A percentile compares a stretch with the other conserved stretches of the same genome.
These are phyloP conservation scores for Arthroderma uncinatum DNA, from an alignment of 2,329 filamentous ascomycete genomes.

Conservation along the genomic window DNA sequence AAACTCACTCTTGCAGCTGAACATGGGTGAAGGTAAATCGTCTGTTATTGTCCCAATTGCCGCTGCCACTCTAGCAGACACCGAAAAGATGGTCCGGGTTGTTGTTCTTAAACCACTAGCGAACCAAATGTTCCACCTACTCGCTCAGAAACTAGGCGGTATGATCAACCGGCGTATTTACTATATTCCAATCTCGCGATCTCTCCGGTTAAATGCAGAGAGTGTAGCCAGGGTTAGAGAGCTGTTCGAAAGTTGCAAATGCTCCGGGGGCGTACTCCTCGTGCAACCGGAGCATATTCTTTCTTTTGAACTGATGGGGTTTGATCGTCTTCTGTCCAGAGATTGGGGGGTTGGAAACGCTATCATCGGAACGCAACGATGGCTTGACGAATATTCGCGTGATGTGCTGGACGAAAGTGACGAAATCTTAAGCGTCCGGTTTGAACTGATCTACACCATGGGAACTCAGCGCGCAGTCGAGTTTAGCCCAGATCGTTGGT, in stretches of 20 bases:
- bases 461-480: conserved; percentile 43
- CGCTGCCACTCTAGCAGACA: conserved; percentile 42
- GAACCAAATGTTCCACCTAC: conserved; percentile 47
- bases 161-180: conserved; percentile 43
- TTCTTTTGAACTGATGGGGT: conserved; percentile 51
- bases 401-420: conserved; percentile 57
- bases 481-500: conserved; percentile 46
- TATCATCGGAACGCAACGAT: conserved; percentile 36
- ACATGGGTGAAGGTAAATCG: conserved; percentile 60
- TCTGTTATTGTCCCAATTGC: conserved; percentile 57
- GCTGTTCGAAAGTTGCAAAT: conserved; percentile 40
- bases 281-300: conserved; percentile 54
- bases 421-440: conserved; percentile 49
- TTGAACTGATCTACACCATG: conserved; percentile 53
- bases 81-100: conserved; percentile 41
- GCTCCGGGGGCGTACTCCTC: conserved; percentile 45
- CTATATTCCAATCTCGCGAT: conserved; percentile 47
- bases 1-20: conserved; percentile 51
- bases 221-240: conserved; percentile 29
- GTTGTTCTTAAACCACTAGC: conserved; percentile 50
- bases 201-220: conserved; percentile 25
- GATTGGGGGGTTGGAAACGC: conserved; percentile 21
- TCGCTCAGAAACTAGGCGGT: conserved; percentile 43
- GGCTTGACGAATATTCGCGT: conserved; percentile 36
- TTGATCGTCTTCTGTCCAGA: conserved; percentile 38